Base-by-base conservation (phyloP, 257 asterid genomes). In the Plantago major region DNA sequence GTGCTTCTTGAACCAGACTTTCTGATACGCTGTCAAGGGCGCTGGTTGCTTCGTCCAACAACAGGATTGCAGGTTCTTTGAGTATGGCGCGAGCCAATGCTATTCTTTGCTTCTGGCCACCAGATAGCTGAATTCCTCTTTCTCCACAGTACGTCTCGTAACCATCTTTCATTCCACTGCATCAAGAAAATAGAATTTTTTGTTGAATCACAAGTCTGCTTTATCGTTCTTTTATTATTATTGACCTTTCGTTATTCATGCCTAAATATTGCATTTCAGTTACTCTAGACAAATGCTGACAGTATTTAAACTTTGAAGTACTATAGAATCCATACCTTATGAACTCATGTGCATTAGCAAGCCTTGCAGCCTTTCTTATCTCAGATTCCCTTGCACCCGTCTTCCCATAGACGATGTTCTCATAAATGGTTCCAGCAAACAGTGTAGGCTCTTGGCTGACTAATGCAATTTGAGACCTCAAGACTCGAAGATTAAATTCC, bases 381-480 rank as follows among this genome's bases (percentile, higher is more conserved):
- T 84, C 93, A 9, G 93, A 80, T 71, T 84, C 88, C 51, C 79
- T 78, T 1, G 87, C 88, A 48, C 75, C 65, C 44, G 60, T 55
- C 45, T 72, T 74, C 45, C 95, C 95, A 19, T 82, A 87, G 16
- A 88, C 82, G 0, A 87, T 87, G 67, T 87, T 87, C 6, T 87
- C 90, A 15, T 80, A 69, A 59, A 87, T 78, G 46, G 86, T 87
- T 63, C 86, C 90, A 13, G 86, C 84, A 46, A 84, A 87, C 7
- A 87, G 78, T 14, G 90, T 80, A 7, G 95, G 95, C 68, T 87
- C 95, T 43, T 87, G 93, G 68, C 94, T 85, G 50, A 85, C 94
- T 28, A 82, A 71, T 3, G 83, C 90, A 33, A 85, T 81, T 55
- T 77, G 84, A 16, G 84, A 74, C 57, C 94, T 79, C 77, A 85